These are phyloP conservation scores for Rubus parviflorus DNA, from an alignment of 306 rosid genomes.

Conservation along the genomic window DNA sequence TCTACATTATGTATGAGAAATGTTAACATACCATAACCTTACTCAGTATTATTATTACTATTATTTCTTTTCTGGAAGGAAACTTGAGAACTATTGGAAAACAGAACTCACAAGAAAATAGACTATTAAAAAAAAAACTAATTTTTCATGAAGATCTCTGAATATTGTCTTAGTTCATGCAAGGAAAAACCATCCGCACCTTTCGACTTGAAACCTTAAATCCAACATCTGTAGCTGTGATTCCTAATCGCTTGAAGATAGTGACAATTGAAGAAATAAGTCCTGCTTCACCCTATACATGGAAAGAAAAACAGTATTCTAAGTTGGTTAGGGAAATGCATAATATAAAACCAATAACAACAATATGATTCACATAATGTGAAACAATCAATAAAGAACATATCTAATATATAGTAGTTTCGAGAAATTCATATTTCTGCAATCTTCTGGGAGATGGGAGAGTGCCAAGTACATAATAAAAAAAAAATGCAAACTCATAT, in stretches of 20 bases:
- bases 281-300: constrained; percentile 88
- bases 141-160: not conserved
- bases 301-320: not conserved
- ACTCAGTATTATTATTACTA: too few relatives aligned
- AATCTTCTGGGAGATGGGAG: too few relatives aligned
- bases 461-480: not conserved
- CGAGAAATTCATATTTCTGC: not conserved
- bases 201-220: constrained; percentile 96
- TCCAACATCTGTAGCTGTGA: constrained; percentile 88
- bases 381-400: not conserved
- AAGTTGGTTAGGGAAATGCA: constrained; percentile 18
- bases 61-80: not conserved
- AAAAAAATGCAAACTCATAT: not conserved
- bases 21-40: too few relatives aligned
- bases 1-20: too few relatives aligned
- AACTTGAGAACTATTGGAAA: constrained; percentile 19
- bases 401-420: too few relatives aligned
- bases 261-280: constrained; percentile 81
- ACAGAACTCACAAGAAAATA: constrained; percentile 12
- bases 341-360: not conserved
- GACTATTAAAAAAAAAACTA: not conserved
- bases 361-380: not conserved
- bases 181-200: constrained; percentile 46
- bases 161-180: not conserved
- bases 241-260: constrained; percentile 81